Conservation (phyloP, 768 basidiomycete genomes). For the Favolaschia claudopus region DNA sequence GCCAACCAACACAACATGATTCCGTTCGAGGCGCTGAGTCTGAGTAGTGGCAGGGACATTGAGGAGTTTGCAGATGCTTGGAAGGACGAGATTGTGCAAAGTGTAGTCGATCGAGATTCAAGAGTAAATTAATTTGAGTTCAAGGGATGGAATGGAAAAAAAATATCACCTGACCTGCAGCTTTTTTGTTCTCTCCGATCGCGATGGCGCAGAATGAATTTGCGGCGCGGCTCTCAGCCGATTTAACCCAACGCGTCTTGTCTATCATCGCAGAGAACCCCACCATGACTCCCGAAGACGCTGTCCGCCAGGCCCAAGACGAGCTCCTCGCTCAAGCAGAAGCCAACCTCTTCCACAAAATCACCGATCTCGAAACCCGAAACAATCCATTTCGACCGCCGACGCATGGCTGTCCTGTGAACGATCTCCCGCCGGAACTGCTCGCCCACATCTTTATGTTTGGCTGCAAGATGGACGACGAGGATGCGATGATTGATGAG, state of each 20-base stretch:
- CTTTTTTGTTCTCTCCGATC: background rate
- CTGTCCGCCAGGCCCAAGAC: slow-evolving; percentile 42
- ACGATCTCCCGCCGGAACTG: slow-evolving; percentile 63
- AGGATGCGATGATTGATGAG: slow-evolving; percentile 39
- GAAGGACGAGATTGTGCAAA: slow-evolving; percentile 59
- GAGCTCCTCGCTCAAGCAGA: too few relatives aligned
- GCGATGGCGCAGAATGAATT: slow-evolving; percentile 22
- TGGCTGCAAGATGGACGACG: slow-evolving; percentile 48
- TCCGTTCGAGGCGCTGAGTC: slow-evolving; percentile 84
- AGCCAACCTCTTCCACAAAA: too few relatives aligned
- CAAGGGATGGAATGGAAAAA: background rate
- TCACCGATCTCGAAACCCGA: too few relatives aligned
- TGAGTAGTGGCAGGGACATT: slow-evolving; percentile 78
- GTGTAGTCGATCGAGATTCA: slow-evolving; percentile 13
- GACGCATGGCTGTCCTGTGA: slow-evolving; percentile 54
- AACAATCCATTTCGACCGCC: slow-evolving; percentile 61
- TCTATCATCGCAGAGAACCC: slow-evolving; percentile 33
- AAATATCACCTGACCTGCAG: slow-evolving; percentile 1
- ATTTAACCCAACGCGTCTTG: slow-evolving; percentile 16
- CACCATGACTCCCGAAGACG: slow-evolving; percentile 35
- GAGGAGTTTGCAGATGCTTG: slow-evolving; percentile 76
- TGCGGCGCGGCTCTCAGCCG: background rate
- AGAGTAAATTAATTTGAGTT: background rate
- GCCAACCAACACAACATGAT: slow-evolving; percentile 88
- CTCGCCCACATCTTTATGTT: slow-evolving; percentile 62